A percentile compares a stretch with the other conserved stretches of the same genome.
Conservation (phyloP, 352 stramenopile genomes). For the Pythium rishiriense region DNA sequence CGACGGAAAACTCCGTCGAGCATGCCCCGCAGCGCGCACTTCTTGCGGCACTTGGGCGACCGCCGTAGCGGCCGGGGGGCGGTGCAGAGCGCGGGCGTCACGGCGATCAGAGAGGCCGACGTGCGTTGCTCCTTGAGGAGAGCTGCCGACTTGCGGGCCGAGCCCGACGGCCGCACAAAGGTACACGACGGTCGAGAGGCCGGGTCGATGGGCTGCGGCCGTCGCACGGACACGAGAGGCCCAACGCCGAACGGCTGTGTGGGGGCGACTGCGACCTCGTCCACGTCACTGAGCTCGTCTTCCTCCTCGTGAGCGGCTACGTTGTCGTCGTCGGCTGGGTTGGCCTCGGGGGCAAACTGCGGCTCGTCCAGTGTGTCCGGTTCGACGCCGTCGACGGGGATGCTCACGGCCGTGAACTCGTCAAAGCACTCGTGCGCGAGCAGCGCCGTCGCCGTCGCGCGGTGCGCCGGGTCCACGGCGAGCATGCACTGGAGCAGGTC, state of each 20-base stretch:
- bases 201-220: constrained; percentile 15
- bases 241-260: constrained; percentile 3
- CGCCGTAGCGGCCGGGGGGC: background rate
- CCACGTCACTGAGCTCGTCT: background rate
- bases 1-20: constrained; percentile 32
- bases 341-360: constrained; percentile 5
- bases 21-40: constrained; percentile 23
- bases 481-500: constrained; percentile 61
- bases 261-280: background rate
- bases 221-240: constrained; percentile 10
- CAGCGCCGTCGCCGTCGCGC: constrained; percentile 42
- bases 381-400: background rate
- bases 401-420: constrained; percentile 13
- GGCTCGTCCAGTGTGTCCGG: background rate
- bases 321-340: constrained; percentile 2
- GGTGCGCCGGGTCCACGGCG: constrained; percentile 45
- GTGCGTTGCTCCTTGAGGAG: constrained; percentile 23
- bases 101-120: constrained; percentile 1
- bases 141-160: constrained; percentile 8
- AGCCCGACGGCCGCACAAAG: constrained; percentile 13
- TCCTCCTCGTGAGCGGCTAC: background rate
- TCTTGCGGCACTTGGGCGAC: constrained; percentile 24
- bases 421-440: constrained; percentile 44
- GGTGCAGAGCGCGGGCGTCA: constrained; percentile 3
- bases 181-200: constrained; percentile 19